These are phyloP conservation scores for Solanum pinnatisectum DNA, from an alignment of 257 asterid species.

Conservation along the genomic window DNA sequence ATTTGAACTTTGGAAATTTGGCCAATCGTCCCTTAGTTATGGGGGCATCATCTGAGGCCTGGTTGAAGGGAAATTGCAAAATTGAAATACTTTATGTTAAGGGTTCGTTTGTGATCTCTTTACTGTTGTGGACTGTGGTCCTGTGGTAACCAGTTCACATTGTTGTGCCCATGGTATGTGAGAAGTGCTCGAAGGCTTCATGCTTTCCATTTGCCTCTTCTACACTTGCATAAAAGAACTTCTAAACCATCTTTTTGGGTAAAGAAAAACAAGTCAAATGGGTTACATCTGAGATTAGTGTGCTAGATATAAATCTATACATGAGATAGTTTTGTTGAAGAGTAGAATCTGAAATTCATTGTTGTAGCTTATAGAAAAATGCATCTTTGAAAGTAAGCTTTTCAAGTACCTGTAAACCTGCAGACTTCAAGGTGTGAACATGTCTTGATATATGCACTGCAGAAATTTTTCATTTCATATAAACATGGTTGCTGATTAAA, in stretches of 20 bases:
- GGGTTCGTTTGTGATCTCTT: background rate
- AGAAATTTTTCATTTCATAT: background rate
- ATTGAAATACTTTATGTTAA: background rate
- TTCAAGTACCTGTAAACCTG: background rate
- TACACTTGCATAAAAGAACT: background rate
- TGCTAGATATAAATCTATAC: background rate
- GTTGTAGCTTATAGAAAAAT: background rate
- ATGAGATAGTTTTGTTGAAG: background rate
- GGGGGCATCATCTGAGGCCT: background rate
- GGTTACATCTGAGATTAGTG: background rate
- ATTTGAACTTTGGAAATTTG: background rate
- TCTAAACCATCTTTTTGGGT: background rate
- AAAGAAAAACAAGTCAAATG: background rate
- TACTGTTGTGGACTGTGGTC: background rate
- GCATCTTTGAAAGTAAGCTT: background rate
- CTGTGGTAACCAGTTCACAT: background rate
- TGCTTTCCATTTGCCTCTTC: background rate
- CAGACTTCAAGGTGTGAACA: background rate
- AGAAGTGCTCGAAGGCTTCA: background rate
- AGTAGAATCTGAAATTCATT: background rate
- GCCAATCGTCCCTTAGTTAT: background rate
- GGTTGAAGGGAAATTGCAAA: background rate
- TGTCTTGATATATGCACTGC: background rate
- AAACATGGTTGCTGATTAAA: background rate
- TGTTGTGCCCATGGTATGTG: background rate